Evolutionary conservation across 2,329 filamentous ascomycete species (phyloP).

Genomic region (Aotearoamyces nothofagi): DNA sequence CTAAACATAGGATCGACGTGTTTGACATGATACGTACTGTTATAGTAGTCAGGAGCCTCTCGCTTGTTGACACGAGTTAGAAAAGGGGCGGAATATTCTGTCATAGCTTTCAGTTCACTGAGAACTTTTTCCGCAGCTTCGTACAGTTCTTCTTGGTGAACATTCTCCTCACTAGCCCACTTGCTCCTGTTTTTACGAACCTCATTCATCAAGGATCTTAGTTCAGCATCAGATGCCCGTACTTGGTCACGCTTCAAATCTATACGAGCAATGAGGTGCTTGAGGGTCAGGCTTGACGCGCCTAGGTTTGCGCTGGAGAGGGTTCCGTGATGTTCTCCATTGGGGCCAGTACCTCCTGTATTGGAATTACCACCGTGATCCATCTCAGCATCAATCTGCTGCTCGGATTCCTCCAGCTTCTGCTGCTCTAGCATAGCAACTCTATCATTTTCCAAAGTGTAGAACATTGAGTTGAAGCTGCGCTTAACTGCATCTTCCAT

Average conservation of each 20-base stretch:
- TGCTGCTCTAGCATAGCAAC: constrained; percentile 97
- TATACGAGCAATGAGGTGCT: constrained; percentile 91
- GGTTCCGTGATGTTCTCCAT: constrained; percentile 62
- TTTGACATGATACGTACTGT: constrained; percentile 63
- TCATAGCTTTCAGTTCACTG: constrained; percentile 92
- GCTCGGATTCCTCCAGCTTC: constrained; percentile 88
- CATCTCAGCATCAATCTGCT: constrained; percentile 92
- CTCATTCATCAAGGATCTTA: constrained; percentile 88
- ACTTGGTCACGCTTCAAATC: constrained; percentile 86
- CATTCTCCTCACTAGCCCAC: constrained; percentile 95
- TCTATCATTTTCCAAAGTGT: constrained; percentile 87
- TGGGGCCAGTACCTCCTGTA: constrained; percentile 32
- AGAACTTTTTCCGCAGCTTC: constrained; percentile 94
- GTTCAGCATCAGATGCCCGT: constrained; percentile 79
- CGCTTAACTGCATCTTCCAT: constrained; percentile 80
- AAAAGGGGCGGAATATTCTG: constrained; percentile 94
- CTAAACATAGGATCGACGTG: too few species aligned
- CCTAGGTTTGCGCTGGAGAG: constrained; percentile 89
- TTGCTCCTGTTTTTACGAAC: constrained; percentile 97
- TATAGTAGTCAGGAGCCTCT: constrained; percentile 91
- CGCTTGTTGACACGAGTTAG: constrained; percentile 90
- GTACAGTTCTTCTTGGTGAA: constrained; percentile 95
- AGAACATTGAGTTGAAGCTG: constrained; percentile 87
- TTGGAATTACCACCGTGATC: constrained; percentile 47
- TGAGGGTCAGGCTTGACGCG: constrained; percentile 87